Evolutionary conservation across 1,284 basidiomycete species (phyloP), one percentile per base, ranked within the genome.

Genomic region (Cutaneotrichosporon dermatis): DNA sequence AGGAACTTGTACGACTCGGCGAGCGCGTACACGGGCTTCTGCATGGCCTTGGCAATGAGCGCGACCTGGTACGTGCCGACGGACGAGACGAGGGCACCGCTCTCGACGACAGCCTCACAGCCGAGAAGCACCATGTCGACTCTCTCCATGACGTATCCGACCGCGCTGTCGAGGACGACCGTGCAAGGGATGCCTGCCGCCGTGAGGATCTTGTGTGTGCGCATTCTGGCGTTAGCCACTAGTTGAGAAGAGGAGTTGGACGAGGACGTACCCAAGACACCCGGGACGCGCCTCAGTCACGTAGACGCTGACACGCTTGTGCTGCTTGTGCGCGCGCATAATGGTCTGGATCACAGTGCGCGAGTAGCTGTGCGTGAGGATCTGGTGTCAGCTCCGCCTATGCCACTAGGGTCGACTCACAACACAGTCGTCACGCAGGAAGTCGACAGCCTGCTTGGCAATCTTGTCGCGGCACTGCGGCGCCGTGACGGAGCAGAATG

Each of bases 1-100:
- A 97, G 88, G 78, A 99, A 98, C 80, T 99, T 99, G 84, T 94
- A 99, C 77, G 90, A 92, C 81, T 99, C 94, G 37, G 94, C 93
- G 44, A 97, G 83, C 37, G 93, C 93, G 79, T 97, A 99, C 75
- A 99, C 93, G 3, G 96, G 95, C 75, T 95, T 97, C 70, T 92
- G 90, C 59, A 88, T 86, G 39, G 90, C 88, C 78, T 94, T 94
- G 57, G 96, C 95, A 60, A 97, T 90, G 67, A 98, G 88, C 2
- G 94, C 96, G 71, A 98, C 92, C 76, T 97, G 92, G 78, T 92
- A 94, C 65, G 92, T 94, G 50, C 94, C 95, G 48, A 92, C 89
- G 37, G 89, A 80, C 61, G 82, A 83, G n/a, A 73, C 69, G 49
- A 74, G 66, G 7, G 79, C 79, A n/a, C 79, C 94, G 66, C 88